A percentile compares a stretch with the other conserved stretches of the same genome.
These are phyloP conservation scores for Euphorbia peplus DNA, from an alignment of 345 rosid species.

Conservation along the genomic window DNA sequence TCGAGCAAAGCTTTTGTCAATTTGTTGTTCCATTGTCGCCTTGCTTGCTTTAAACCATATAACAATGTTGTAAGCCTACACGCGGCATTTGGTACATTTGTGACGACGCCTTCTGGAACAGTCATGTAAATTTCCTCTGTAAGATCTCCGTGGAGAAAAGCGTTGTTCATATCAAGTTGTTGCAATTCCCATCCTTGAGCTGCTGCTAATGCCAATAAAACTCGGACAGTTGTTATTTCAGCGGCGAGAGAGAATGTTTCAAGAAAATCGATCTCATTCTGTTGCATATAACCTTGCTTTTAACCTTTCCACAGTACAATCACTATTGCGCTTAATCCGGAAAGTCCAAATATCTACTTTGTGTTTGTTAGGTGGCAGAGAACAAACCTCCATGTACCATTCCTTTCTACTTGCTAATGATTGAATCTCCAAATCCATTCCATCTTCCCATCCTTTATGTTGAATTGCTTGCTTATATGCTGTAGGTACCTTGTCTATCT, in stretches of 20 bases:
- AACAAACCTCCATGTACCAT: neutral
- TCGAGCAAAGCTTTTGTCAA: neutral
- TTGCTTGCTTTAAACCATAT: neutral
- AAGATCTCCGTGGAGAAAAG: neutral
- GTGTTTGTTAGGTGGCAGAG: neutral
- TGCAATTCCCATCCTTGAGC: neutral
- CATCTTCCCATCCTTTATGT: neutral
- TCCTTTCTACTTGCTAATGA: neutral
- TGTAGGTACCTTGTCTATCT: neutral
- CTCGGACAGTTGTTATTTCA: neutral
- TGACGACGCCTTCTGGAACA: neutral
- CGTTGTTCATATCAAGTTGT: neutral
- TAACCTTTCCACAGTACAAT: neutral
- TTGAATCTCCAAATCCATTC: neutral
- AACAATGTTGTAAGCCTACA: slow-evolving; percentile 1
- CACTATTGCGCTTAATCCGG: neutral
- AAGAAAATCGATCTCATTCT: neutral
- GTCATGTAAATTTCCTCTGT: slow-evolving; percentile 9
- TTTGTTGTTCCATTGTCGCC: neutral
- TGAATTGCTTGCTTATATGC: neutral
- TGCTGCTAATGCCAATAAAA: neutral
- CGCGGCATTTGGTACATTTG: neutral
- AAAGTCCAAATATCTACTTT: neutral
- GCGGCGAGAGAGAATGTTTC: neutral
- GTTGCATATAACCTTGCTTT: neutral